These are phyloP conservation scores for Leccinum olivaceopallidum DNA, from an alignment of 768 basidiomycete genomes.

Conservation along the genomic window DNA sequence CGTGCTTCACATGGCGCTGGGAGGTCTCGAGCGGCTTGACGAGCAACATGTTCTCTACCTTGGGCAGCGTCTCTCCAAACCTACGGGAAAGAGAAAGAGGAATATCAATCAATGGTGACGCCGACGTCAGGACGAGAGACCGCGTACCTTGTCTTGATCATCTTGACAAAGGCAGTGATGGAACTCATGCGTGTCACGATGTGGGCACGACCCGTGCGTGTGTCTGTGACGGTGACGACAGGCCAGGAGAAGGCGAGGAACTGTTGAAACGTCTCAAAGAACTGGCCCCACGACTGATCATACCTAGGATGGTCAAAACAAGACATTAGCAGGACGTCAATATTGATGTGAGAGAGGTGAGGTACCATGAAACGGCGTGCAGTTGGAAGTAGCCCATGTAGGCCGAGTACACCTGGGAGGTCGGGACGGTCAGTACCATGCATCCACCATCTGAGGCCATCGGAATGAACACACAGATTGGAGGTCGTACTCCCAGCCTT, in stretches of 20 bases:
- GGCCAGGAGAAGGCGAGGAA: conserved; percentile 87
- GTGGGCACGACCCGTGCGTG: conserved; percentile 69
- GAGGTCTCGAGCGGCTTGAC: conserved; percentile 68
- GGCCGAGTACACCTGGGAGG: conserved; percentile 60
- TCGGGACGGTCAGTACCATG: conserved; percentile 1
- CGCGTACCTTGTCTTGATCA: conserved; percentile 76
- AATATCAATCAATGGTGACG: not conserved
- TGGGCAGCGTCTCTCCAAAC: conserved; percentile 74
- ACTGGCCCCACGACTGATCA: conserved; percentile 76
- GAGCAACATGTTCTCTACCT: conserved; percentile 70
- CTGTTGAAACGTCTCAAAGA: conserved; percentile 76
- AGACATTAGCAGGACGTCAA: not conserved
- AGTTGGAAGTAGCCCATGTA: conserved; percentile 80
- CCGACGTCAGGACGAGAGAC: not conserved
- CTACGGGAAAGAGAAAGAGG: conserved; percentile 23
- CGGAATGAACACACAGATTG: conserved; percentile 57
- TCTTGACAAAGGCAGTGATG: conserved; percentile 74
- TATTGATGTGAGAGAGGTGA: not conserved
- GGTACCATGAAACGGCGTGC: conserved; percentile 66
- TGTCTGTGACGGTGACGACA: conserved; percentile 73
- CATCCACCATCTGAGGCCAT: not conserved
- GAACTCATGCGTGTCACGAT: conserved; percentile 77
- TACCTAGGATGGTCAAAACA: conserved; percentile 47
- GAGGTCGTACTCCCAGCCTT: conserved; percentile 79
- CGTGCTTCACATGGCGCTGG: conserved; percentile 67